A percentile compares a stretch with the other conserved stretches of the same genome.
Conservation (phyloP, 305 asterid genomes). For the Fraxinus nigra region DNA sequence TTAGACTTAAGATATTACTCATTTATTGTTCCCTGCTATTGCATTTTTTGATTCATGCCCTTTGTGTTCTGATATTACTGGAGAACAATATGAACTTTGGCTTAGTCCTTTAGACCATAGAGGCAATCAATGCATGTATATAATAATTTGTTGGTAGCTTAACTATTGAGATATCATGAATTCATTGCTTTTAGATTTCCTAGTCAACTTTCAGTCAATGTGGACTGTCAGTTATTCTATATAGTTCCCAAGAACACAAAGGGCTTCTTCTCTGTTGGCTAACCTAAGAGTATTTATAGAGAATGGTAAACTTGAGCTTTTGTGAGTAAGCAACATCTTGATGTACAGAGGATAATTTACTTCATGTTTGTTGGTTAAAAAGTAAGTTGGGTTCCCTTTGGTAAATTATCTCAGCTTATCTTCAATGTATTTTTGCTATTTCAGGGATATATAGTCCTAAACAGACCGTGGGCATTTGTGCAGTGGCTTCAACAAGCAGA, state of each 20-base stretch:
- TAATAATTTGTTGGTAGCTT: background rate
- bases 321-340: slow-evolving; percentile 4
- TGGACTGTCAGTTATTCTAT: slow-evolving; percentile 3
- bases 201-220: background rate
- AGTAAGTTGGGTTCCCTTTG: slow-evolving; percentile 7
- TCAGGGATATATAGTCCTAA: slow-evolving; percentile 94
- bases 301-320: background rate
- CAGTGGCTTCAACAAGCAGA: slow-evolving; percentile 94
- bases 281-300: background rate
- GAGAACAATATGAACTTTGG: background rate
- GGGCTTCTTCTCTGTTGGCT: background rate
- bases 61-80: background rate
- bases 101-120: background rate
- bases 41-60: background rate
- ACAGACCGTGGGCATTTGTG: slow-evolving; percentile 98
- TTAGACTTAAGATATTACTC: background rate
- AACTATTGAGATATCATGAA: background rate
- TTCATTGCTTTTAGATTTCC: background rate
- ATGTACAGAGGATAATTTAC: background rate
- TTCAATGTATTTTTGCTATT: slow-evolving; percentile 26
- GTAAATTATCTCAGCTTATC: slow-evolving; percentile 14
- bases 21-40: background rate
- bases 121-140: background rate
- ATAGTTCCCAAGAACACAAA: background rate
- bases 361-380: background rate